Percentiles rank a stretch among this genome's conserved stretches.
These are phyloP conservation scores for Prunus mume DNA, from an alignment of 306 rosid species.

Conservation along the genomic window DNA sequence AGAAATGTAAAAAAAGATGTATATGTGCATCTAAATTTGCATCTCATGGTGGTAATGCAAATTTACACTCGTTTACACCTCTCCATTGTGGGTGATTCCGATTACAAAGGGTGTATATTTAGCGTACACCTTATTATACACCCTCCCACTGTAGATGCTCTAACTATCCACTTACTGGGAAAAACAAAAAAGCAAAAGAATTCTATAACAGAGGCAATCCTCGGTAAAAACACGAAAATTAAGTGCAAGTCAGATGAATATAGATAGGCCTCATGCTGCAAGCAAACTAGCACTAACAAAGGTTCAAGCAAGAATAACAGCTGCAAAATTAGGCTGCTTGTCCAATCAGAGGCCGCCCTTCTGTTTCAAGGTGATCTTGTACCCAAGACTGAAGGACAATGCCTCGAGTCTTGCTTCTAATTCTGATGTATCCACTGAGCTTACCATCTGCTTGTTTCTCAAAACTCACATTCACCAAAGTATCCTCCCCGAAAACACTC, in stretches of 20 bases:
- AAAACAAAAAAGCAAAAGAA: not conserved
- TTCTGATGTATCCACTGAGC: constrained; percentile 93
- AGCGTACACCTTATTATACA: no score
- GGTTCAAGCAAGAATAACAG: not conserved
- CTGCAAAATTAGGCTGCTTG: constrained; percentile 6
- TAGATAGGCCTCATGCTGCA: constrained; percentile 19
- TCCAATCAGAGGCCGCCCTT: constrained; percentile 66
- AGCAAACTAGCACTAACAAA: constrained; percentile 4
- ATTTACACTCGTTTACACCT: no score
- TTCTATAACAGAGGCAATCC: not conserved
- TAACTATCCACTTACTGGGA: not conserved
- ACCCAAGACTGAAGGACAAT: constrained; percentile 96
- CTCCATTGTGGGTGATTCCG: no score
- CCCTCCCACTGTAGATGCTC: no score
- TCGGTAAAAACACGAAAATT: not conserved
- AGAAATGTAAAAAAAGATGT: no score
- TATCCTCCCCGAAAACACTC: constrained; percentile 98
- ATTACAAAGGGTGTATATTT: no score
- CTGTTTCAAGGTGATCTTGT: constrained; percentile 97
- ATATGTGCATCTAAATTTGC: no score
- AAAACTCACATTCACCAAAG: constrained; percentile 87
- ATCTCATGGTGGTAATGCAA: no score
- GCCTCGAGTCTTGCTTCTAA: constrained; percentile 99
- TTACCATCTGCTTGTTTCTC: constrained; percentile 88
- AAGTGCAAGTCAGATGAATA: not conserved